Percentiles rank a stretch among this genome's conserved stretches.
phyloP scores from a whole-genome alignment of 805 yeast species.

The Candida tallmaniae region DNA sequence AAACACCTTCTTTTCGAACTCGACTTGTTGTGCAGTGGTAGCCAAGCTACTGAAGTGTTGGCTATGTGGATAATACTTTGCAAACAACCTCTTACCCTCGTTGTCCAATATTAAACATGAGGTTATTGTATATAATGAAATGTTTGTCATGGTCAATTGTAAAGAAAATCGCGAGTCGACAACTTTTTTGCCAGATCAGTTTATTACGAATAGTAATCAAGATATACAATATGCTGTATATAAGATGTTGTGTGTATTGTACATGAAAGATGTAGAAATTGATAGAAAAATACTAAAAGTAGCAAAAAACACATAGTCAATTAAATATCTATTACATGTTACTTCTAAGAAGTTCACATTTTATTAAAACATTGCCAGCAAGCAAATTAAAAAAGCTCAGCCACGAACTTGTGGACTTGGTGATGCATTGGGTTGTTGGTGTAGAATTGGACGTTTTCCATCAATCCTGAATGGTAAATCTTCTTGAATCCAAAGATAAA shows the following conservation, averaged over 20 bases:
- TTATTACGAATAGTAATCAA: no score
- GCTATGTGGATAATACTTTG: constrained; percentile 90
- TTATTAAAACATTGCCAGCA: no score
- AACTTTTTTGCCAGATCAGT: no score
- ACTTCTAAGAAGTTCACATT: no score
- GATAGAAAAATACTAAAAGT: no score
- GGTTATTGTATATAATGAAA: constrained; percentile 75
- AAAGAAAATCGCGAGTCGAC: no score
- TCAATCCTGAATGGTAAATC: constrained; percentile 14
- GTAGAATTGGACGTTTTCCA: constrained; percentile 24
- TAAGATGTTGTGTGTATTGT: no score
- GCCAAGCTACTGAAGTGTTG: constrained; percentile 22
- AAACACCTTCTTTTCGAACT: constrained; percentile 71
- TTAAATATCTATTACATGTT: no score
- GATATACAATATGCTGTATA: no score
- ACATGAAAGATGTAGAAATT: no score
- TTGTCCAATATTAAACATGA: constrained; percentile 79
- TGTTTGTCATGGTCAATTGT: constrained; percentile 30
- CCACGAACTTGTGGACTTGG: constrained; percentile 30
- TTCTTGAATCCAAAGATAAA: constrained; percentile 56
- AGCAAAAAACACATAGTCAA: no score
- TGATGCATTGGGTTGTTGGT: constrained; percentile 29
- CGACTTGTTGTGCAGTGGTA: constrained; percentile 54
- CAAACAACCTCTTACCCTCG: constrained; percentile 73
- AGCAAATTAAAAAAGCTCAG: constrained; percentile 3